A percentile compares a stretch with the other conserved stretches of the same genome.
Evolutionary conservation across 1,139 yeast genomes (phyloP).

Genomic region (Magnusiomyces ingens): DNA sequence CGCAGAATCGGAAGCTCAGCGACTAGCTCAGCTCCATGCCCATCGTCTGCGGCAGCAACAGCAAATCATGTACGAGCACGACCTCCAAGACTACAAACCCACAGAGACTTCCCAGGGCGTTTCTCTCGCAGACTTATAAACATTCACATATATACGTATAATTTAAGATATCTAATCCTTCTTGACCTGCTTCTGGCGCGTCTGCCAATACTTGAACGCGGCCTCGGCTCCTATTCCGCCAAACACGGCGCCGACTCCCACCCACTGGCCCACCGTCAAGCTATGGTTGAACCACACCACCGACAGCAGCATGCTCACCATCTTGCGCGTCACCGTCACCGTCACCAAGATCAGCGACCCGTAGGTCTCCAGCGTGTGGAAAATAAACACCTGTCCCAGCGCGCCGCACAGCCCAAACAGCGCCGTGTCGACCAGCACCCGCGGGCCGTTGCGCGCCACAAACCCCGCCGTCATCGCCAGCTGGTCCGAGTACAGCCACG

Average conservation of each 20-base stretch:
- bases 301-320: constrained; percentile 89
- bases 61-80: too few relatives aligned
- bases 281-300: constrained; percentile 79
- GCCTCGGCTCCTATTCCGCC: constrained; percentile 75
- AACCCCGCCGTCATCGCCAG: not conserved
- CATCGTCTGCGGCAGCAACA: too few relatives aligned
- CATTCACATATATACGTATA: not conserved
- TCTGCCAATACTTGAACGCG: constrained; percentile 33
- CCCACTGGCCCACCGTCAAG: constrained; percentile 60
- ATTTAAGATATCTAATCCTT: not conserved
- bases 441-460: constrained; percentile 35
- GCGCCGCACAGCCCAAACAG: constrained; percentile 78
- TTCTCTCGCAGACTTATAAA: too few relatives aligned
- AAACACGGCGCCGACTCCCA: constrained; percentile 73
- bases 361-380: constrained; percentile 71
- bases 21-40: too few relatives aligned
- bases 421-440: constrained; percentile 51
- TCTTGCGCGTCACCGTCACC: constrained; percentile 91
- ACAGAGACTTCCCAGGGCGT: too few relatives aligned
- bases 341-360: constrained; percentile 83
- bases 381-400: constrained; percentile 86
- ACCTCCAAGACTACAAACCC: too few relatives aligned
- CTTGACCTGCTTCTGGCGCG: not conserved
- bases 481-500: not conserved
- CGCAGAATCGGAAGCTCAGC: too few relatives aligned